These are phyloP conservation scores for Choricystis sp. DNA, from an alignment of 139 green algal genomes.

Conservation along the genomic window DNA sequence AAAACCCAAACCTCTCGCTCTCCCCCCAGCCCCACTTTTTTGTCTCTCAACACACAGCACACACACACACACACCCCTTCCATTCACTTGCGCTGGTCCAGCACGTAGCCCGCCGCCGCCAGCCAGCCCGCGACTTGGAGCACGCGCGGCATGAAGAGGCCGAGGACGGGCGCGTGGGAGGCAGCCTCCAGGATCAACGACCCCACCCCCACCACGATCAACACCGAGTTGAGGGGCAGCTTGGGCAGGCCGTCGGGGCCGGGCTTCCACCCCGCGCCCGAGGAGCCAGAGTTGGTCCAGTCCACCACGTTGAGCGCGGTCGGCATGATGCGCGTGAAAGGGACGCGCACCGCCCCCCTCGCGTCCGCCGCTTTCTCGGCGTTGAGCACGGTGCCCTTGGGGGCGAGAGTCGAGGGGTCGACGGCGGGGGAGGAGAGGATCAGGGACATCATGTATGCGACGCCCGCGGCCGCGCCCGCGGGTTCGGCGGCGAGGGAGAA, in stretches of 20 bases:
- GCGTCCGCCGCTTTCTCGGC: constrained; percentile 42
- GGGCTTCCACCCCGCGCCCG: constrained; percentile 36
- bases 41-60: no score
- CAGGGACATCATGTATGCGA: constrained; percentile 58
- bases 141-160: constrained; percentile 43
- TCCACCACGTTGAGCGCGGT: constrained; percentile 40
- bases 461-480: constrained; percentile 29
- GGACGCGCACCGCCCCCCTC: constrained; percentile 33
- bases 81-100: constrained; percentile 32
- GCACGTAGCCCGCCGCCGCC: constrained; percentile 29
- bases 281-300: constrained; percentile 29
- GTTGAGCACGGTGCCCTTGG: constrained; percentile 41
- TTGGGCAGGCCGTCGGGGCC: constrained; percentile 37
- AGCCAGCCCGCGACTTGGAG: constrained; percentile 35
- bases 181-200: constrained; percentile 41
- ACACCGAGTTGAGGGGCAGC: constrained; percentile 47
- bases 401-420: constrained; percentile 46
- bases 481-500: constrained; percentile 36
- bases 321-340: constrained; percentile 45
- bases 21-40: background rate
- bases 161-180: constrained; percentile 39
- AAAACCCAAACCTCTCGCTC: background rate
- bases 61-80: background rate
- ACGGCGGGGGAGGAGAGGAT: constrained; percentile 32
- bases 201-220: constrained; percentile 47